Conservation (phyloP, 768 basidiomycete species). For the Ephemerocybe angulata region DNA sequence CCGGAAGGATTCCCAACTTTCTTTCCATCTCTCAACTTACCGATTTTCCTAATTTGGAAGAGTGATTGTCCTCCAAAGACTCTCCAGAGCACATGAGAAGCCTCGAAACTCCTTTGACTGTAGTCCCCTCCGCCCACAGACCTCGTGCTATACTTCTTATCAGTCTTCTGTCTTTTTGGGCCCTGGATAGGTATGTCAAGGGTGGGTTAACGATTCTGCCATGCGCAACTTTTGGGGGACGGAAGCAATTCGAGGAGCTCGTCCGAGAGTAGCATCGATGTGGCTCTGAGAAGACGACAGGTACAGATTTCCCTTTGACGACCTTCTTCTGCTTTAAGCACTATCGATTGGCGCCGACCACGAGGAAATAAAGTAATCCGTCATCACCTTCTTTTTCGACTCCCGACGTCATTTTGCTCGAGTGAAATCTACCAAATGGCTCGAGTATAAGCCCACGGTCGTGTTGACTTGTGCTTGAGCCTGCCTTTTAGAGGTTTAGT, state of each 20-base stretch:
- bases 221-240: neutral
- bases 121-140: neutral
- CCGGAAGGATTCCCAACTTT: neutral
- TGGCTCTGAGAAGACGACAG: neutral
- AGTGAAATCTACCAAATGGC: neutral
- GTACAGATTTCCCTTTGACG: neutral
- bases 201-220: neutral
- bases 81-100: neutral
- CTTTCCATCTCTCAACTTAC: neutral
- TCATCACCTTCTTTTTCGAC: neutral
- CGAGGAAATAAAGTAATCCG: neutral
- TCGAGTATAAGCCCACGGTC: neutral
- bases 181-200: neutral
- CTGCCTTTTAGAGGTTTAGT: neutral
- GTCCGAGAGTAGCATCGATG: neutral
- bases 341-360: neutral
- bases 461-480: constrained; percentile 1
- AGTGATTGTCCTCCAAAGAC: constrained; percentile 1
- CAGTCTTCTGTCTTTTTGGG: neutral
- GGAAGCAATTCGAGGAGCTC: neutral
- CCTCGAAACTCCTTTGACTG: neutral
- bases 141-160: neutral
- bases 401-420: neutral
- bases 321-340: neutral
- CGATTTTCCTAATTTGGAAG: constrained; percentile 6